phyloP scores from a whole-genome alignment of 208 protist species.

The Trypanosoma lewisi region DNA sequence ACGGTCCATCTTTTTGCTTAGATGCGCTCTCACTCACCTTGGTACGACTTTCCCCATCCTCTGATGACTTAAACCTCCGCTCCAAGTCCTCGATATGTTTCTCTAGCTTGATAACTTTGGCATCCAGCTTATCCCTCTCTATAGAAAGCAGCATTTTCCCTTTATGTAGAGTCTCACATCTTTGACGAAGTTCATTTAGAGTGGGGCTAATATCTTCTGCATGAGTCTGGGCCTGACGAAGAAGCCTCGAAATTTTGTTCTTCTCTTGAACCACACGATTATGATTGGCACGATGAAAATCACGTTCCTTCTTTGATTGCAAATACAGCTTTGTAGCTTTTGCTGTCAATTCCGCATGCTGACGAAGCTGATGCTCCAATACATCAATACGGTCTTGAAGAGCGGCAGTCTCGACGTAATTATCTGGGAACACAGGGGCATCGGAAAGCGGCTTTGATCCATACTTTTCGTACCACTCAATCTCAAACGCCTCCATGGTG shows the following conservation, averaged over 20 bases:
- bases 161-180: constrained; percentile 81
- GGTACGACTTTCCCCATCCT: constrained; percentile 1
- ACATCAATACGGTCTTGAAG: constrained; percentile 76
- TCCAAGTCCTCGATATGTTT: constrained; percentile 60
- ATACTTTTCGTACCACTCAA: constrained; percentile 84
- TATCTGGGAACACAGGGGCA: constrained; percentile 71
- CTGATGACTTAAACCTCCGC: constrained; percentile 15
- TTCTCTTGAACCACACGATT: constrained; percentile 89
- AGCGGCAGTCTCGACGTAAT: constrained; percentile 81
- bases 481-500: constrained; percentile 85
- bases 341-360: constrained; percentile 78
- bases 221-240: constrained; percentile 73
- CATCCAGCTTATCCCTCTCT: constrained; percentile 75
- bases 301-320: constrained; percentile 83
- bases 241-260: constrained; percentile 59
- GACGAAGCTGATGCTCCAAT: constrained; percentile 74
- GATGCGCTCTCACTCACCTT: constrained; percentile 10
- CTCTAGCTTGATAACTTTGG: constrained; percentile 61
- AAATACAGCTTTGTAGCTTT: constrained; percentile 74
- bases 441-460: constrained; percentile 48
- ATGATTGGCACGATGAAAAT: constrained; percentile 88
- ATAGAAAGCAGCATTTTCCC: constrained; percentile 75
- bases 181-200: constrained; percentile 75
- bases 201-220: constrained; percentile 77
- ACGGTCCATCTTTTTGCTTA: constrained; percentile 13